phyloP scores from a whole-genome alignment of 768 basidiomycete genomes.

The Psilocybe sp. region DNA sequence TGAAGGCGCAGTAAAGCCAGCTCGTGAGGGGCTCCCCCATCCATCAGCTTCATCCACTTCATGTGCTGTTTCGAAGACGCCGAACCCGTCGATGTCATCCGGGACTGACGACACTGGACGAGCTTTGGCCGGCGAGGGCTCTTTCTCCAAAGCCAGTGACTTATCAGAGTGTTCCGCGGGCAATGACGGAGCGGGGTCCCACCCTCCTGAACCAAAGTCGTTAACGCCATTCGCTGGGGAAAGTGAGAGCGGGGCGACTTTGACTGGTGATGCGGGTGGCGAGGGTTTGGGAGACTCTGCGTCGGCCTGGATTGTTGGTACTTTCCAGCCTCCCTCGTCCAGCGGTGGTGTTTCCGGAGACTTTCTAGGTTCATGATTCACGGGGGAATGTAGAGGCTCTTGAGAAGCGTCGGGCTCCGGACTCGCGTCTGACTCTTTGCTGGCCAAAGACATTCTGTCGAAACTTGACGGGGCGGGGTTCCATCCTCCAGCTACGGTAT shows the following conservation, averaged over 20 bases:
- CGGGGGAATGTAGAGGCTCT: constrained; percentile 2
- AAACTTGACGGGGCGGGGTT: constrained; percentile 37
- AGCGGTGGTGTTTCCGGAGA: too few relatives aligned
- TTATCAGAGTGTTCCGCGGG: too few relatives aligned
- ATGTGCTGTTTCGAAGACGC: constrained; percentile 54
- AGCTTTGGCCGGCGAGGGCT: not conserved
- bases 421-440: constrained; percentile 17
- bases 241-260: constrained; percentile 1
- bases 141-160: too few relatives aligned
- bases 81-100: constrained; percentile 53
- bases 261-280: not conserved
- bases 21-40: constrained; percentile 34
- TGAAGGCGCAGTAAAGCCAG: constrained; percentile 18
- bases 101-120: constrained; percentile 14
- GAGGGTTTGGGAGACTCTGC: not conserved
- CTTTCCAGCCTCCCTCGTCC: not conserved
- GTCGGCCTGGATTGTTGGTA: not conserved
- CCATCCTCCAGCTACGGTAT: constrained; percentile 24
- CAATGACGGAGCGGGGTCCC: too few relatives aligned
- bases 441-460: constrained; percentile 34
- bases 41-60: constrained; percentile 27
- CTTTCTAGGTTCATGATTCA: not conserved
- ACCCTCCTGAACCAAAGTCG: constrained; percentile 36
- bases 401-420: constrained; percentile 8
- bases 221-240: constrained; percentile 38